Conservation (phyloP, 1,284 basidiomycete species). For the Mycosarcoma maydis region DNA sequence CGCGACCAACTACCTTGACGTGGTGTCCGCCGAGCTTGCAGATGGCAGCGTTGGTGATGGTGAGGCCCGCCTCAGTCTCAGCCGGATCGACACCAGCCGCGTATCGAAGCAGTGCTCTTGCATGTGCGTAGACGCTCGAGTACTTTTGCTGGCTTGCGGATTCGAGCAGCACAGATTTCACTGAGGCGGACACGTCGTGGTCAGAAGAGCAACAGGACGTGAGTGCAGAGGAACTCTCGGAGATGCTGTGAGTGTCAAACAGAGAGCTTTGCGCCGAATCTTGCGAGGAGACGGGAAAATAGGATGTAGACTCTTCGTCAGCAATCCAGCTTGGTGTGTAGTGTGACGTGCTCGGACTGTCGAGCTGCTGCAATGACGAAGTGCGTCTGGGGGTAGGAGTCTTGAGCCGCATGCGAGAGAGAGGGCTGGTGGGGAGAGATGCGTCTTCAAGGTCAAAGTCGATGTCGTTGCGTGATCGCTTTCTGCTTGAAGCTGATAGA, state of each 20-base stretch:
- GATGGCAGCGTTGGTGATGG: slow-evolving; percentile 27
- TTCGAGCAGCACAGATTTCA: slow-evolving; percentile 12
- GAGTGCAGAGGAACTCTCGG: slow-evolving; percentile 27
- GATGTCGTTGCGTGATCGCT: slow-evolving; percentile 32
- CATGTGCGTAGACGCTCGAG: slow-evolving; percentile 66
- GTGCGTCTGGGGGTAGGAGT: slow-evolving; percentile 13
- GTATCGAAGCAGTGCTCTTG: slow-evolving; percentile 65
- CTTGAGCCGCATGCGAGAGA: slow-evolving; percentile 24
- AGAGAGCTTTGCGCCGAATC: slow-evolving; percentile 43
- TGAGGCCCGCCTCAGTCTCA: slow-evolving; percentile 42
- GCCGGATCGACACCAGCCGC: slow-evolving; percentile 45
- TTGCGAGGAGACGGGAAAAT: slow-evolving; percentile 49
- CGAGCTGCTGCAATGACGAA: slow-evolving; percentile 8
- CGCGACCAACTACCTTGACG: slow-evolving; percentile 64
- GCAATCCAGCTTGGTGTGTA: slow-evolving; percentile 13
- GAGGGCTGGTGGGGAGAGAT: slow-evolving; percentile 21
- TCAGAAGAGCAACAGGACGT: slow-evolving; percentile 34
- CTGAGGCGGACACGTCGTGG: slow-evolving; percentile 32
- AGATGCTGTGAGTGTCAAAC: slow-evolving; percentile 43
- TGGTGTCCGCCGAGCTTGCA: slow-evolving; percentile 32
- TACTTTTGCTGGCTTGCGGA: slow-evolving; percentile 21
- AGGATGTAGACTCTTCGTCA: slow-evolving; percentile 40
- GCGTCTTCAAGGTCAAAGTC: slow-evolving; percentile 20
- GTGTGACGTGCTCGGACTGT: slow-evolving; percentile 32
- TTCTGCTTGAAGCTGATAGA: slow-evolving; percentile 23